These are phyloP conservation scores for Hirsutella thompsonii DNA, from an alignment of 2,329 filamentous ascomycete species.

Conservation along the genomic window DNA sequence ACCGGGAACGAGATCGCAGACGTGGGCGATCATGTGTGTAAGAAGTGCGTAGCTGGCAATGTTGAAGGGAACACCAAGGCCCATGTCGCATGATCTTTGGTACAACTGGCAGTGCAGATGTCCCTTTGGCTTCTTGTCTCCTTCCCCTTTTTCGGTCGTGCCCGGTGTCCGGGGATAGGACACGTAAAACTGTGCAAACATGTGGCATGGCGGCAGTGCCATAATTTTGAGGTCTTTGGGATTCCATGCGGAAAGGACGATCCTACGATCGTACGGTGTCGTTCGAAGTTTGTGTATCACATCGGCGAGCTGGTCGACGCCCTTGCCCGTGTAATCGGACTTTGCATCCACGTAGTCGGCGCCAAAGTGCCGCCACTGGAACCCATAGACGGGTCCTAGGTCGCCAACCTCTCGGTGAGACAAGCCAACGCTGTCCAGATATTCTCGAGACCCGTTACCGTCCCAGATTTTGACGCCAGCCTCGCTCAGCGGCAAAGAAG, in stretches of 20 bases:
- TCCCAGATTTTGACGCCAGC: constrained; percentile 96
- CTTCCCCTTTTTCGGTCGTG: constrained; percentile 2
- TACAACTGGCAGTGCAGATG: constrained; percentile 81
- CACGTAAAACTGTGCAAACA: constrained; percentile 96
- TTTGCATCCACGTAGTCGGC: constrained; percentile 72
- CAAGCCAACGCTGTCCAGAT: constrained; percentile 76
- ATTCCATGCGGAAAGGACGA: constrained; percentile 92
- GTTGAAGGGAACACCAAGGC: constrained; percentile 93
- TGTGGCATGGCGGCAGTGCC: constrained; percentile 89
- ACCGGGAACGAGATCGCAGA: constrained; percentile 71
- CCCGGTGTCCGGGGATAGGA: constrained; percentile 43
- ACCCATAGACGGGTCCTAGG: constrained; percentile 90
- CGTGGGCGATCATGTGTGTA: constrained; percentile 89
- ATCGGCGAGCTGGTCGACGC: constrained; percentile 85
- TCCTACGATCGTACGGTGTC: constrained; percentile 77
- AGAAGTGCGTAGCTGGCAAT: constrained; percentile 89
- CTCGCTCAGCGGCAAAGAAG: constrained; percentile 60
- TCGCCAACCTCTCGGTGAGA: constrained; percentile 75
- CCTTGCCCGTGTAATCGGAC: constrained; percentile 75
- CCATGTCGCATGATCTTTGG: constrained; percentile 93
- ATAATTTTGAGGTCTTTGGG: constrained; percentile 73
- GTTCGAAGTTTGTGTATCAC: constrained; percentile 76
- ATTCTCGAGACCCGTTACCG: constrained; percentile 84
- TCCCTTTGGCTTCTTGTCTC: constrained; percentile 37
- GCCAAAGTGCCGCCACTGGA: constrained; percentile 98